Evolutionary conservation across 2,329 filamentous ascomycete genomes (phyloP).

Genomic region (Colletotrichum nymphaeae): DNA sequence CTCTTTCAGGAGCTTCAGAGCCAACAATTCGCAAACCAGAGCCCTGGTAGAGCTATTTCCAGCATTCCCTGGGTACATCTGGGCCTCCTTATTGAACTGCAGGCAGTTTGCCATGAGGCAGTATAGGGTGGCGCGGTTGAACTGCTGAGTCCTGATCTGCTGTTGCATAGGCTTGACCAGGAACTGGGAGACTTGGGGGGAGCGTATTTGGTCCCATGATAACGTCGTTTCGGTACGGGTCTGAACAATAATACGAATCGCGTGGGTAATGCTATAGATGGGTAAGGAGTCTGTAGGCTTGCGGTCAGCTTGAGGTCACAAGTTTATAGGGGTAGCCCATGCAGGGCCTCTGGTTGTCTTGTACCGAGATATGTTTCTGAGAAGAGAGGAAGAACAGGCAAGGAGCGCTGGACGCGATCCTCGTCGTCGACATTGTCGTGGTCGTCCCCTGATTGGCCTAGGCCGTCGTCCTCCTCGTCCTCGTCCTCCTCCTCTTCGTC

Average conservation of each 20-base stretch:
- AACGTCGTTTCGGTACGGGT: constrained; percentile 91
- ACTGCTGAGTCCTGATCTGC: constrained; percentile 84
- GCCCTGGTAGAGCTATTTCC: constrained; percentile 87
- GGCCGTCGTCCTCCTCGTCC: constrained; percentile 48
- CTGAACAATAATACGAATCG: constrained; percentile 86
- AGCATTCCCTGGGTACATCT: constrained; percentile 84
- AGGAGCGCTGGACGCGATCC: constrained; percentile 44
- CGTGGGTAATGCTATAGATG: constrained; percentile 90
- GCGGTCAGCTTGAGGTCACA: background rate
- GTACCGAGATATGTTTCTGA: constrained; percentile 81
- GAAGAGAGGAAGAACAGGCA: constrained; percentile 78
- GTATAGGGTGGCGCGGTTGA: constrained; percentile 88
- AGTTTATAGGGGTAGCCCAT: background rate
- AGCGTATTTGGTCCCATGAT: constrained; percentile 93
- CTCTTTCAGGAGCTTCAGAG: constrained; percentile 90
- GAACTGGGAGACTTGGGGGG: constrained; percentile 96
- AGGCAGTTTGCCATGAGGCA: constrained; percentile 93
- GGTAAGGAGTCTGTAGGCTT: constrained; percentile 78
- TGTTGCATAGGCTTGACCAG: constrained; percentile 95
- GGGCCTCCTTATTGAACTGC: constrained; percentile 90
- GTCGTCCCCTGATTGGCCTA: constrained; percentile 41
- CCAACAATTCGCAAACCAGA: constrained; percentile 89
- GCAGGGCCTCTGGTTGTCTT: constrained; percentile 20
- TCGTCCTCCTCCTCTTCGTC: constrained; percentile 63
- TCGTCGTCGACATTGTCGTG: constrained; percentile 50